These are phyloP conservation scores for Conidiobolus incongruus DNA, from an alignment of 371 early-diverging fungal genomes.

Conservation along the genomic window DNA sequence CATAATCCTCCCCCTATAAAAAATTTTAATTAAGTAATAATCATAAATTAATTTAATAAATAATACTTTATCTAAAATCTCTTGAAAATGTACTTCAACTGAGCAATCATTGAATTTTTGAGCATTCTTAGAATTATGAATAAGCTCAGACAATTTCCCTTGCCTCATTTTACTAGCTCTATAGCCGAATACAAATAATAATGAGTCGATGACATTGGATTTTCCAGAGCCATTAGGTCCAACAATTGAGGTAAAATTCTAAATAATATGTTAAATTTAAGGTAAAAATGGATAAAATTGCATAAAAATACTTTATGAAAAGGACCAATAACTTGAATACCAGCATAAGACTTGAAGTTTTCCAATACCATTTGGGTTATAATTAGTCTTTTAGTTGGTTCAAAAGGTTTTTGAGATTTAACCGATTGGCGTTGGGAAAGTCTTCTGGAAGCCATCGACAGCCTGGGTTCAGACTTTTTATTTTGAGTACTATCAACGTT, in stretches of 20 bases:
- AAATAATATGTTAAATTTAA: constrained; percentile 6
- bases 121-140: constrained; percentile 75
- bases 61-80: constrained; percentile 52
- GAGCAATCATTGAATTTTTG: constrained; percentile 47
- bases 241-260: constrained; percentile 74
- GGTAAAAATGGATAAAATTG: no score
- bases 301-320: constrained; percentile 69
- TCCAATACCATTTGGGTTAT: constrained; percentile 78
- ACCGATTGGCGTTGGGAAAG: no score
- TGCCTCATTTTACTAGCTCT: constrained; percentile 98
- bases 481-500: no score
- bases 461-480: no score
- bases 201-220: constrained; percentile 98
- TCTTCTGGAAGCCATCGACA: no score
- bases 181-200: constrained; percentile 99
- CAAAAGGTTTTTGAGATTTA: no score
- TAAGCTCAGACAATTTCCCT: constrained; percentile 83
- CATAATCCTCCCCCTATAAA: constrained; percentile 31
- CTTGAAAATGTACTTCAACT: constrained; percentile 91
- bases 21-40: not conserved
- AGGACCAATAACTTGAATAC: constrained; percentile 84
- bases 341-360: constrained; percentile 95
- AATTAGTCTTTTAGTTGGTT: constrained; percentile 53
- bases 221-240: constrained; percentile 99
- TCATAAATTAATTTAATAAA: not conserved